Evolutionary conservation across 208 protist species (phyloP), one percentile per base, ranked within the genome.

Genomic region (Angomonas ambiguus): DNA sequence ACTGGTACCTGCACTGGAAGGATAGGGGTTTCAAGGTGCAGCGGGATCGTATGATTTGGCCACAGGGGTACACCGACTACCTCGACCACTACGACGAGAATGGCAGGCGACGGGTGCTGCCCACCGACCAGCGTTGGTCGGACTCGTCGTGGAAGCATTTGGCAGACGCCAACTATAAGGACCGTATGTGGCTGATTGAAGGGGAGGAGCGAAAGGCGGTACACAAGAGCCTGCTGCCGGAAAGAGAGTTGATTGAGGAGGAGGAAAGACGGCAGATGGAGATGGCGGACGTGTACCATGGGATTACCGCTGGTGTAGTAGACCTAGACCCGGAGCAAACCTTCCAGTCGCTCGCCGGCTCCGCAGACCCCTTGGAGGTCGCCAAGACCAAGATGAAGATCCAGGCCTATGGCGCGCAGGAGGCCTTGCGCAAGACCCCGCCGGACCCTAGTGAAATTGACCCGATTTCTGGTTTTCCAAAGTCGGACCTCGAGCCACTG

Each of bases 1-100:
- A 93, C 75, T 96, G 87, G 87, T 96, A 93, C 62, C 72, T 93
- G 58, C 87, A 96, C 78, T 96, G 87, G 87, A 91, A 92, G 61
- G 90, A 96, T 63, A 72, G 87, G 55, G 73, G 71, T 20, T 96
- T 93, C 77, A 92, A 94, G 65, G 76, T 89, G 56, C 84, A 96
- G 66, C 88, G 88, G 65, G 90, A 96, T 69, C 84, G 90, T 57
- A 88, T 96, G 85, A 92, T 96, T 48, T 96, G 90, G 85, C 90
- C 90, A 38, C 90, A 96, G 51, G 87, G 90, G 25, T 96, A 91
- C 76, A 96, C 90, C 4, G 90, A 96, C 71, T 93, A 96, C 75
- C 78, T 96, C 30, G 90, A 96, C 57, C 84, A 93, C 72, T 96
- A 96, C 74, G 90, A 96, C 65, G 85, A 86, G 60, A 71, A 92